phyloP scores from a whole-genome alignment of 192 early-diverging fungal genomes.

The Umbelopsis ramanniana region DNA sequence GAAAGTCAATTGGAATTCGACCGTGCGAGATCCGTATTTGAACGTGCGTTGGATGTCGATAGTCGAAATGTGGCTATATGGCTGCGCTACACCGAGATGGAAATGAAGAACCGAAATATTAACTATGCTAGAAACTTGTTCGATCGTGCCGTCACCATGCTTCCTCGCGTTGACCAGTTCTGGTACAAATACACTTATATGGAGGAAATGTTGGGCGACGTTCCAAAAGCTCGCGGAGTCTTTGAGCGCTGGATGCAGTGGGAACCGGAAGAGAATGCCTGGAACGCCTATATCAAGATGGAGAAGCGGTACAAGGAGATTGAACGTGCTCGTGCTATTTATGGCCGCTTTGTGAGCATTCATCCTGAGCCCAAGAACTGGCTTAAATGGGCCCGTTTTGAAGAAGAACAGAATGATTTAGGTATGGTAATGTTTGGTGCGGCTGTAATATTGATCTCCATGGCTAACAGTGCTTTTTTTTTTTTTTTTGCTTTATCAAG shows the following conservation, averaged over 20 bases:
- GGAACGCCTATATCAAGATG: constrained; percentile 94
- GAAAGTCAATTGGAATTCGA: constrained; percentile 87
- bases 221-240: constrained; percentile 84
- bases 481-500: constrained; percentile 37
- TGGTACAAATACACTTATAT: constrained; percentile 98
- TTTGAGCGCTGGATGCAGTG: constrained; percentile 99
- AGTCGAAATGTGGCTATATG: constrained; percentile 84
- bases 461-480: not conserved
- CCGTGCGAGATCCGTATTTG: constrained; percentile 85
- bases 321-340: constrained; percentile 80
- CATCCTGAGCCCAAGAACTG: constrained; percentile 95
- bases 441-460: not conserved
- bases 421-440: constrained; percentile 52
- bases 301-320: constrained; percentile 88
- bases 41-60: constrained; percentile 93
- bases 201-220: constrained; percentile 96
- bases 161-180: constrained; percentile 86
- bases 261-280: constrained; percentile 92
- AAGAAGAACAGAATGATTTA: constrained; percentile 77
- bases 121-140: constrained; percentile 93
- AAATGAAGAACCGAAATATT: constrained; percentile 96
- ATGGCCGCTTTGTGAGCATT: constrained; percentile 83
- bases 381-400: constrained; percentile 96
- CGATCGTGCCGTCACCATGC: constrained; percentile 86
- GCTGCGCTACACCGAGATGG: constrained; percentile 95